phyloP scores from a whole-genome alignment of 306 rosid species.

The Amphicarpaea edgeworthii region DNA sequence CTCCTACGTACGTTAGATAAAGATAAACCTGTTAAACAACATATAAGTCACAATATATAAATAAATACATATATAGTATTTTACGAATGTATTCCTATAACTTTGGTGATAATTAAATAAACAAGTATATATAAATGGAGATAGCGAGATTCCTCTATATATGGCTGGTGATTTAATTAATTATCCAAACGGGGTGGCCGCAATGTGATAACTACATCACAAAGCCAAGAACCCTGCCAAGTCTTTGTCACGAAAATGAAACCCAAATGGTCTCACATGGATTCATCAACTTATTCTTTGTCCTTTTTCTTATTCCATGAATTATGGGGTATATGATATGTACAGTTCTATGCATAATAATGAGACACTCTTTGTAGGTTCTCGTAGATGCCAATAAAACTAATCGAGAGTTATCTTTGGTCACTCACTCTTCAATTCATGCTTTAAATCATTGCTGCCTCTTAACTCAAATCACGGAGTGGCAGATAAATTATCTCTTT shows the following conservation, averaged over 20 bases:
- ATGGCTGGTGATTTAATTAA: background rate
- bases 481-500: conserved; percentile 38
- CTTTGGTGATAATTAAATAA: background rate
- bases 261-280: conserved; percentile 61
- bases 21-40: too few species aligned
- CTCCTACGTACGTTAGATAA: too few species aligned
- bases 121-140: background rate
- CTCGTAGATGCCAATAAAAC: background rate
- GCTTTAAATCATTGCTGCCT: conserved; percentile 44
- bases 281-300: conserved; percentile 48
- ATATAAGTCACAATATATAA: too few species aligned
- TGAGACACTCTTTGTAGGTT: conserved; percentile 4
- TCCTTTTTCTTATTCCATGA: conserved; percentile 52
- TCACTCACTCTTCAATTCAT: conserved; percentile 51
- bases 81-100: background rate
- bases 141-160: background rate
- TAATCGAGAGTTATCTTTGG: background rate
- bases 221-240: conserved; percentile 47
- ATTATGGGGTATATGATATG: conserved; percentile 42
- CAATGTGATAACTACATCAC: conserved; percentile 54
- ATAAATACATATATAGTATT: too few species aligned
- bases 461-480: conserved; percentile 62
- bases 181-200: conserved; percentile 28
- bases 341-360: conserved; percentile 13
- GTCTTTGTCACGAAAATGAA: conserved; percentile 51